Conservation (phyloP, 345 rosid genomes). For the Hibiscus mutabilis region DNA sequence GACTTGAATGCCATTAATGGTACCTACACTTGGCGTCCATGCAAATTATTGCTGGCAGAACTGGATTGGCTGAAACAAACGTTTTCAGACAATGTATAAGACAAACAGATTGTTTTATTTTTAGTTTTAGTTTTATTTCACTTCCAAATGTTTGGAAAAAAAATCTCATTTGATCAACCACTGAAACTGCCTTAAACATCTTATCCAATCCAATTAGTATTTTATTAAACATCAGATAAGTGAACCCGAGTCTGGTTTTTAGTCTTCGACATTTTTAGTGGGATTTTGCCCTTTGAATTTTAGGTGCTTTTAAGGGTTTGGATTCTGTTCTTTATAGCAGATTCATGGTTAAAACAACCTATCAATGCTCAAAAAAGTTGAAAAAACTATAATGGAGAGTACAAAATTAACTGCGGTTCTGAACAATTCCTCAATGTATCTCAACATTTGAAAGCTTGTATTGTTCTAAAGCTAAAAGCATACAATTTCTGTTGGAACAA, state of each 20-base stretch:
- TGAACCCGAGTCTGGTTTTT: no score
- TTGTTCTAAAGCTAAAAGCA: background rate
- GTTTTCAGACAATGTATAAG: background rate
- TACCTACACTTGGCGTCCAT: background rate
- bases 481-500: constrained; percentile 7
- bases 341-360: background rate
- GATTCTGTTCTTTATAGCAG: background rate
- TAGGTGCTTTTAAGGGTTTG: background rate
- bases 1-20: background rate
- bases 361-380: background rate
- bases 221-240: no score
- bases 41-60: background rate
- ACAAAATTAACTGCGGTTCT: background rate
- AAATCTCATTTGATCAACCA: background rate
- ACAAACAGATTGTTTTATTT: background rate
- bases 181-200: background rate
- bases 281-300: background rate
- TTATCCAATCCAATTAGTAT: background rate
- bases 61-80: background rate
- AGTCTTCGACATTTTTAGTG: background rate
- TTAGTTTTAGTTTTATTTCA: background rate
- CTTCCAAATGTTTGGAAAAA: background rate
- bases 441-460: constrained; percentile 15
- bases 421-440: constrained; percentile 8
- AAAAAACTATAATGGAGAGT: background rate